Evolutionary conservation across 805 yeast species (phyloP).

Genomic region (Kurtzmaniella cleridarum): DNA sequence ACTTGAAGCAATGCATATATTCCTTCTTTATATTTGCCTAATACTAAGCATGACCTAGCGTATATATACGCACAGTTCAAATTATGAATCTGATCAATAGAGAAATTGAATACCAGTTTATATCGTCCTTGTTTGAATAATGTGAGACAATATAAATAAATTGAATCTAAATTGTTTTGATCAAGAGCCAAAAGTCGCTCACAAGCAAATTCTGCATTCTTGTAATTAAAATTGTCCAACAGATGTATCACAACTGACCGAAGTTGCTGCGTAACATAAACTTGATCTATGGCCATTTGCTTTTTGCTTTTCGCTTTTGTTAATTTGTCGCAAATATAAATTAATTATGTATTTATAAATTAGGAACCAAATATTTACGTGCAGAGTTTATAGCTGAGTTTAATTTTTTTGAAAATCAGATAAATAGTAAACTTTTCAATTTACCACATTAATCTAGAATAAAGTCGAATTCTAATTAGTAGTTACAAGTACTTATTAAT

Average conservation of each 20-base stretch:
- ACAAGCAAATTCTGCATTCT: slow-evolving; percentile 80
- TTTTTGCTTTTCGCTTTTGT: slow-evolving; percentile 1
- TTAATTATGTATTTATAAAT: background rate
- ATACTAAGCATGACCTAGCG: slow-evolving; percentile 59
- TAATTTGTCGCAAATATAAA: no score
- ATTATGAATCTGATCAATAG: slow-evolving; percentile 43
- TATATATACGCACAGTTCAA: slow-evolving; percentile 73
- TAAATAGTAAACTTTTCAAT: slow-evolving; percentile 2
- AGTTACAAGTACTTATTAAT: no score
- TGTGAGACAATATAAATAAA: slow-evolving; percentile 66
- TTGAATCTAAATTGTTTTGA: slow-evolving; percentile 50
- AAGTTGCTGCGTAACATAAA: slow-evolving; percentile 33
- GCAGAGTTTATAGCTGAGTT: background rate
- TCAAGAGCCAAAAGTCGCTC: slow-evolving; percentile 71
- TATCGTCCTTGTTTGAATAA: slow-evolving; percentile 53
- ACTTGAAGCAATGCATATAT: slow-evolving; percentile 37
- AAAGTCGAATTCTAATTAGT: no score
- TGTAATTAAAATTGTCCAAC: slow-evolving; percentile 60
- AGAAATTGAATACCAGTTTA: slow-evolving; percentile 54
- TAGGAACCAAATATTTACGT: background rate
- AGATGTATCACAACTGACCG: slow-evolving; percentile 62
- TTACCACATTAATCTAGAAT: no score
- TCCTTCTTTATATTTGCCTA: slow-evolving; percentile 58
- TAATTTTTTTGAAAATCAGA: background rate
- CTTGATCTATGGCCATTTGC: slow-evolving; percentile 9